Conservation (phyloP, 768 basidiomycete genomes). For the Sporobolomyces roseus region DNA sequence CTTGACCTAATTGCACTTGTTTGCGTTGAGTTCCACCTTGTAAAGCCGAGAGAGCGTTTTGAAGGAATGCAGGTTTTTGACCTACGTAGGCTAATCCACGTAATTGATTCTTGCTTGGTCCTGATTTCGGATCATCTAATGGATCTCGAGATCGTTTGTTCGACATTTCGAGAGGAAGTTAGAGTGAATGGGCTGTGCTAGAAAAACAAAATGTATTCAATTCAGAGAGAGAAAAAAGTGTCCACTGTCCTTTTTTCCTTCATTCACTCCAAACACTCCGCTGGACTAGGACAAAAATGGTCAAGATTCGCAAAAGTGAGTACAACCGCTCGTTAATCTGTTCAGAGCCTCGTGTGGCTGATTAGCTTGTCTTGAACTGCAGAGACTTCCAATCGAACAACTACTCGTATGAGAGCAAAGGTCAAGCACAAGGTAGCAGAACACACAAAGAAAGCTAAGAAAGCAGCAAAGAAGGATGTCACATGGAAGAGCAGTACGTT, state of each 20-base stretch:
- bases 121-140: constrained; percentile 18
- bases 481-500: constrained; percentile 53
- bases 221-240: background rate
- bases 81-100: constrained; percentile 20
- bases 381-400: constrained; percentile 34
- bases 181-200: constrained; percentile 1
- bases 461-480: constrained; percentile 50
- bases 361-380: background rate
- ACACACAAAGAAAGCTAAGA: constrained; percentile 49
- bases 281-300: constrained; percentile 21
- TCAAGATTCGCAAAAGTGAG: constrained; percentile 44
- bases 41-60: constrained; percentile 27
- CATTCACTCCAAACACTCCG: background rate
- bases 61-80: constrained; percentile 33
- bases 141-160: constrained; percentile 30
- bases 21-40: background rate
- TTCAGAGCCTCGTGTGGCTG: background rate
- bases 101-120: constrained; percentile 22
- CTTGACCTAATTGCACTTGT: background rate
- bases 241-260: background rate
- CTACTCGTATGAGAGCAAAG: constrained; percentile 42
- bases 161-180: background rate
- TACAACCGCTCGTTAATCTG: background rate
- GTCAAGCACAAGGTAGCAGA: constrained; percentile 47
- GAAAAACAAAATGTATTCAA: background rate